phyloP scores from a whole-genome alignment of 345 rosid genomes.

The Pugionium dolabratum region DNA sequence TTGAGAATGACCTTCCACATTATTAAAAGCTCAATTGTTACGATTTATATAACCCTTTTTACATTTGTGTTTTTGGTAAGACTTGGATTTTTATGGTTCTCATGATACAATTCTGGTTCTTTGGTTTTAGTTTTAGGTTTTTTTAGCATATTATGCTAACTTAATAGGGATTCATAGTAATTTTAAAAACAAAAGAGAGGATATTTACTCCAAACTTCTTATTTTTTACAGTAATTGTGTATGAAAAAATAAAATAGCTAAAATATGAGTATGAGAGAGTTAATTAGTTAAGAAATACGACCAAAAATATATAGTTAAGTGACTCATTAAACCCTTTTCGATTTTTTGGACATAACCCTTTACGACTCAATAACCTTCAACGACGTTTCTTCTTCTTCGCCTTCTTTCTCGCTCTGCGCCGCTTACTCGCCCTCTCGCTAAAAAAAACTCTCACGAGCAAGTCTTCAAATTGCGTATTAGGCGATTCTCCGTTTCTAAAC shows the following conservation, averaged over 20 bases:
- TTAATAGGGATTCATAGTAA: too few relatives aligned
- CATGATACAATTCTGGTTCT: too few relatives aligned
- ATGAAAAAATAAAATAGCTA: too few relatives aligned
- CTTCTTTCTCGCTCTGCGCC: constrained; percentile 23
- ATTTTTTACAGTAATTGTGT: too few relatives aligned
- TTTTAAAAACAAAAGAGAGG: too few relatives aligned
- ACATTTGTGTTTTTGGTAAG: background rate
- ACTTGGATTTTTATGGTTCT: background rate
- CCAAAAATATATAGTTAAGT: background rate
- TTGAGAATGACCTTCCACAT: constrained; percentile 17
- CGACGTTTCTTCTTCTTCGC: constrained; percentile 24
- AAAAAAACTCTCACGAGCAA: background rate
- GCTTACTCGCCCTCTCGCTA: constrained; percentile 11
- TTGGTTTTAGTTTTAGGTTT: too few relatives aligned
- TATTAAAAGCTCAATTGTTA: background rate
- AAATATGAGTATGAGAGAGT: too few relatives aligned
- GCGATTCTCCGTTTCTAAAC: background rate
- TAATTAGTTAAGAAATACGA: too few relatives aligned
- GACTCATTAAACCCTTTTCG: constrained; percentile 5
- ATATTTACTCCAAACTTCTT: too few relatives aligned
- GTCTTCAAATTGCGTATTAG: background rate
- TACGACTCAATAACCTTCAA: background rate
- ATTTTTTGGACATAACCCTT: too few relatives aligned
- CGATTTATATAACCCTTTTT: background rate
- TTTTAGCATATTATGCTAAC: too few relatives aligned